phyloP scores from a whole-genome alignment of 768 basidiomycete species.

The Phaeolepiota aurea region DNA sequence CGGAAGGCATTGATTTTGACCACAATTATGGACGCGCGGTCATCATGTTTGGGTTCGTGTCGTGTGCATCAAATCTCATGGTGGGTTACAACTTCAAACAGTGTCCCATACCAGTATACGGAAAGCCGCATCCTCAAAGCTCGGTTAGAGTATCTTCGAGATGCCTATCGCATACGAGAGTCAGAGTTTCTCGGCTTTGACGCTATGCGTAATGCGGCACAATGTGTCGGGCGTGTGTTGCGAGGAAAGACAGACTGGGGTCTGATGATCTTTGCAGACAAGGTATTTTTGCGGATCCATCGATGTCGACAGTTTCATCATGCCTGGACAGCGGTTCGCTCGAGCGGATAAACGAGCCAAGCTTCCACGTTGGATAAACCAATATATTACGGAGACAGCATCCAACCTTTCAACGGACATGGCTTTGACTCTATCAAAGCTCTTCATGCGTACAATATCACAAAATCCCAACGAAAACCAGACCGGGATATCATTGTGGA shows the following conservation, averaged over 20 bases:
- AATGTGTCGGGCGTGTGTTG: conserved; percentile 95
- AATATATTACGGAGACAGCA: conserved; percentile 97
- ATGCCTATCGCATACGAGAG: conserved; percentile 95
- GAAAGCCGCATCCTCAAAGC: conserved; percentile 97
- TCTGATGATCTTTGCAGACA: conserved; percentile 98
- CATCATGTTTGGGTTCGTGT: conserved; percentile 92
- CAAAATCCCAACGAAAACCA: conserved; percentile 96
- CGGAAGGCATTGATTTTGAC: conserved; percentile 99
- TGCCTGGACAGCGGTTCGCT: conserved; percentile 90
- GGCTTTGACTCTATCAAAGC: conserved; percentile 88
- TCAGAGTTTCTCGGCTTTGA: conserved; percentile 99
- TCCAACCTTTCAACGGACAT: conserved; percentile 98
- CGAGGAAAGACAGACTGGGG: conserved; percentile 99
- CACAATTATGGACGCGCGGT: conserved; percentile 99
- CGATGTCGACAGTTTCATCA: neutral
- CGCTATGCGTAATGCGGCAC: conserved; percentile 98
- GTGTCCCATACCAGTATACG: conserved; percentile 96
- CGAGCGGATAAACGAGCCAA: conserved; percentile 91
- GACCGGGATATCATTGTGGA: conserved; percentile 93
- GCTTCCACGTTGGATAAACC: conserved; percentile 97
- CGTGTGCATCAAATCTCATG: conserved; percentile 1
- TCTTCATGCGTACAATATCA: conserved; percentile 98
- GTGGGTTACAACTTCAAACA: conserved; percentile 19
- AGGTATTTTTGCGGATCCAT: conserved; percentile 42
- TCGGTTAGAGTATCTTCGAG: conserved; percentile 94